Conservation (phyloP, 2,329 filamentous ascomycete species). For the Chrysoporthe deuterocubensis region DNA sequence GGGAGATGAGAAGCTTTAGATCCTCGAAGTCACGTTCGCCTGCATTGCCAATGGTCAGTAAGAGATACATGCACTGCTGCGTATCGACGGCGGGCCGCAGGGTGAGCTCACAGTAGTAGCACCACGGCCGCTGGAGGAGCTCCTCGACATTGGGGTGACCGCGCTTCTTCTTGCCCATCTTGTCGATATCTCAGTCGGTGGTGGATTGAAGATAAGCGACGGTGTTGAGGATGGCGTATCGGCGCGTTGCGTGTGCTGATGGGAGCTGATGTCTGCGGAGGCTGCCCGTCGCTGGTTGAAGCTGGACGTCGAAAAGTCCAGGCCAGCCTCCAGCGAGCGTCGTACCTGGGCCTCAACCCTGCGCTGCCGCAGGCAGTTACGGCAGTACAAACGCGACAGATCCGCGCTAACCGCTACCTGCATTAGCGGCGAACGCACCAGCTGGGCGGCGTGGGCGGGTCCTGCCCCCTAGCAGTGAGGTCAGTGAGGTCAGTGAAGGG, state of each 20-base stretch:
- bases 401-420: conserved; percentile 7
- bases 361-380: not conserved
- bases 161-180: conserved; percentile 90
- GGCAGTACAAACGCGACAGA: conserved; percentile 11
- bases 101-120: conserved; percentile 80
- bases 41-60: conserved; percentile 39
- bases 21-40: conserved; percentile 97
- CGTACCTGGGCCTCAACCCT: not conserved
- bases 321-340: not conserved
- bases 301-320: conserved; percentile 23
- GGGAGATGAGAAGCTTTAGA: conserved; percentile 91
- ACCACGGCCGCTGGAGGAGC: conserved; percentile 86
- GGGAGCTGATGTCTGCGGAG: conserved; percentile 14
- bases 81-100: conserved; percentile 11
- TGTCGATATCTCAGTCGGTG: conserved; percentile 32
- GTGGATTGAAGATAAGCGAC: not conserved
- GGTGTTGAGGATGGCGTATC: not conserved
- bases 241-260: not conserved
- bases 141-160: conserved; percentile 86
- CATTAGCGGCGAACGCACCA: conserved; percentile 13
- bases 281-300: not conserved
- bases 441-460: not conserved
- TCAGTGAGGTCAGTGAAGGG: not conserved
- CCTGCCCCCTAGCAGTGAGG: not conserved
- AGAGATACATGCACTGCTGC: not conserved